Conservation (phyloP, 495 filamentous ascomycete genomes). For the Tuber magnatum region DNA sequence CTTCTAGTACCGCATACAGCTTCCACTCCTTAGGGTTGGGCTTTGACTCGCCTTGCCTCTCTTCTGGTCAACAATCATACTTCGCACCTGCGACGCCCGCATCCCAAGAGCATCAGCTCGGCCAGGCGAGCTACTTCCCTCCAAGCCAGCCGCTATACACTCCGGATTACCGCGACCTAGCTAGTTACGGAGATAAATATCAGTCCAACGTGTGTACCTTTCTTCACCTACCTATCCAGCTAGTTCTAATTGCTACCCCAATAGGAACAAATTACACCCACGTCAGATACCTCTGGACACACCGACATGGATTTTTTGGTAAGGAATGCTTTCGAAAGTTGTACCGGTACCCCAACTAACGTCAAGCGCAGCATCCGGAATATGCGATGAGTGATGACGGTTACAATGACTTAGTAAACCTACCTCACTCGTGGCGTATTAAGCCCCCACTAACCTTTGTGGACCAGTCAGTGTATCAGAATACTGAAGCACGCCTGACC, state of each 20-base stretch:
- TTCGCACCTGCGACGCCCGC: background rate
- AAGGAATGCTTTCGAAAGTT: background rate
- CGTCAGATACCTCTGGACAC: background rate
- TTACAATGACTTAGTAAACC: slow-evolving; percentile 3
- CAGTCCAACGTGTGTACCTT: slow-evolving; percentile 31
- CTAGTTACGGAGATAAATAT: slow-evolving; percentile 23
- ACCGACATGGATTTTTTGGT: slow-evolving; percentile 3
- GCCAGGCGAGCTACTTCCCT: slow-evolving; percentile 1
- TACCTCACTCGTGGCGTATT: background rate
- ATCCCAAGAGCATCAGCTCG: slow-evolving; percentile 2
- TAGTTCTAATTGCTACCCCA: background rate
- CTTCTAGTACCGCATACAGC: background rate
- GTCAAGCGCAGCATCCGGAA: background rate
- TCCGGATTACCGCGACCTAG: slow-evolving; percentile 6
- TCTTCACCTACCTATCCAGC: background rate
- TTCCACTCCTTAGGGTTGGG: slow-evolving; percentile 6
- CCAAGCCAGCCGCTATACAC: slow-evolving; percentile 2
- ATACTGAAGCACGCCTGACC: slow-evolving; percentile 1
- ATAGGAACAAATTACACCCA: slow-evolving; percentile 1
- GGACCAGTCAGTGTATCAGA: background rate
- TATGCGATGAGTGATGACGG: background rate
- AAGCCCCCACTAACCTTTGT: background rate
- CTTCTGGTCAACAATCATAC: slow-evolving; percentile 11
- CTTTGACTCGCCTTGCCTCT: slow-evolving; percentile 3
- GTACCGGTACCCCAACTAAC: background rate